Conservation (phyloP, 352 stramenopile species). For the Phytophthora boehmeriae region DNA sequence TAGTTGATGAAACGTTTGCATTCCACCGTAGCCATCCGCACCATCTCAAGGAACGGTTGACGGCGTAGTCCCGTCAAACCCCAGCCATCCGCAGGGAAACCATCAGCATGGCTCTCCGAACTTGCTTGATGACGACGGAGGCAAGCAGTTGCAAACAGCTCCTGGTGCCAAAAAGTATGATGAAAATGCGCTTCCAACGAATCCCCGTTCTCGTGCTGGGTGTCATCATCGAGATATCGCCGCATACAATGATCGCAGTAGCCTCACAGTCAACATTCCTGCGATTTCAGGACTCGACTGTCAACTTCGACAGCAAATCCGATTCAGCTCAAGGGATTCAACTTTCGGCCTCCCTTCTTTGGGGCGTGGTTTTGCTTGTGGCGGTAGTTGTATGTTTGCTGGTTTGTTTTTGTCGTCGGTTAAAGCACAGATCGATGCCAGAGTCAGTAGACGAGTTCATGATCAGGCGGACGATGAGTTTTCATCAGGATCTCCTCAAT, state of each 20-base stretch:
- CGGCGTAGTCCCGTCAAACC: too few relatives aligned
- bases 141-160: too few relatives aligned
- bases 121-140: too few relatives aligned
- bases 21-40: background rate
- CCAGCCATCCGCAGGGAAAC: too few relatives aligned
- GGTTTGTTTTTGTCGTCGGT: conserved; percentile 37
- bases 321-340: background rate
- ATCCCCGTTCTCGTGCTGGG: background rate
- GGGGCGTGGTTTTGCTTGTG: conserved; percentile 38
- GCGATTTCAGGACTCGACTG: background rate
- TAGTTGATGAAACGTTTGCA: background rate
- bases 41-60: too few relatives aligned
- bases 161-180: too few relatives aligned
- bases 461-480: conserved; percentile 22
- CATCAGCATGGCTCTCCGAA: too few relatives aligned
- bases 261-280: background rate
- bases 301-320: background rate
- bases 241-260: background rate
- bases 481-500: conserved; percentile 54
- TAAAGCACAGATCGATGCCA: conserved; percentile 27
- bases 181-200: background rate
- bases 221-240: background rate
- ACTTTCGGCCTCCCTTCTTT: conserved; percentile 36
- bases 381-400: conserved; percentile 32
- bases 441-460: background rate